These are phyloP conservation scores for Gossypium australe DNA, from an alignment of 345 rosid genomes.

Conservation along the genomic window DNA sequence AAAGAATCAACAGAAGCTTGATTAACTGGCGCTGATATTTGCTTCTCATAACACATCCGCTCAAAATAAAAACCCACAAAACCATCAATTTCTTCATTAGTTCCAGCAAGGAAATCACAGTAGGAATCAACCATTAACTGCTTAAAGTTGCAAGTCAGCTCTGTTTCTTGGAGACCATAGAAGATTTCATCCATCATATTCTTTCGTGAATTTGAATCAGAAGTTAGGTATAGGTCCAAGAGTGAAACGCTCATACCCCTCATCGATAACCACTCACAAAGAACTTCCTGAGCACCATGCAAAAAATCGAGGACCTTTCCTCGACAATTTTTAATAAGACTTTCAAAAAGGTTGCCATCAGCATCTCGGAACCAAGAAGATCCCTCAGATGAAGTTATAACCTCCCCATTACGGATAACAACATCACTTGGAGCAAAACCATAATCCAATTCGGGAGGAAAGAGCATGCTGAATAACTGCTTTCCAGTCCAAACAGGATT, in stretches of 20 bases:
- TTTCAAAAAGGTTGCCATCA: conserved; percentile 64
- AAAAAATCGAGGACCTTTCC: conserved; percentile 53
- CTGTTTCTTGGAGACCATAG: conserved; percentile 65
- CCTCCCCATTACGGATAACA: conserved; percentile 51
- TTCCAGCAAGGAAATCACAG: conserved; percentile 50
- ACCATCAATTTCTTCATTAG: conserved; percentile 31
- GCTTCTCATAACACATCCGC: conserved; percentile 51
- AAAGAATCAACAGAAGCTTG: conserved; percentile 73
- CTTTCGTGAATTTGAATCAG: conserved; percentile 41
- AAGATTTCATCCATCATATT: conserved; percentile 64
- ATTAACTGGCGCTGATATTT: conserved; percentile 64
- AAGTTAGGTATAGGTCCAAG: conserved; percentile 61
- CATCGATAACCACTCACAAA: conserved; percentile 78
- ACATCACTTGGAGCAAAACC: conserved; percentile 37
- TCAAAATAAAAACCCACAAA: conserved; percentile 32
- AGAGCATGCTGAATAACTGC: conserved; percentile 74
- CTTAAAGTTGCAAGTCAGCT: conserved; percentile 46
- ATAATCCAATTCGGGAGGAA: conserved; percentile 63
- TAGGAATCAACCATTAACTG: conserved; percentile 67
- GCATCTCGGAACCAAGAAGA: conserved; percentile 69
- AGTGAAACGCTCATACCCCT: conserved; percentile 85
- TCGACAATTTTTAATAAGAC: conserved; percentile 42
- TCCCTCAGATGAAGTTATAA: conserved; percentile 55
- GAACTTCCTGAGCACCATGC: conserved; percentile 62
- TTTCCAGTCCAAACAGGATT: conserved; percentile 71